Base-by-base conservation (phyloP, 2,329 filamentous ascomycete genomes). In the Capronia americana region DNA sequence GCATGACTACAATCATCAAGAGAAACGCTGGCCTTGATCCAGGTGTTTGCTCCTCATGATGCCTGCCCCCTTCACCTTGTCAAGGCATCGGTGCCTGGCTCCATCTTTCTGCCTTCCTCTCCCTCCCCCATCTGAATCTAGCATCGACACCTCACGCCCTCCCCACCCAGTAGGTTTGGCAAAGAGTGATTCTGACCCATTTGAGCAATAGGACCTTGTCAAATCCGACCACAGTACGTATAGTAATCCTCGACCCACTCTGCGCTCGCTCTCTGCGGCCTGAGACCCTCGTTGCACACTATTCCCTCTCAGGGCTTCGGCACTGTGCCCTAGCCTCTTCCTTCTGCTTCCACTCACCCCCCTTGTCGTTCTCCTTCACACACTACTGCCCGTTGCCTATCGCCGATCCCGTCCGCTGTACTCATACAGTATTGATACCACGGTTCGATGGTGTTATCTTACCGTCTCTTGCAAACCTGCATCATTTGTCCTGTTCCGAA, bases 221-320 rank as follows among this genome's bases (percentile, higher is more conserved):
- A 66, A 63, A 63, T 64, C 68, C 68, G 67, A 70, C 20, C 59
- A 67, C 44, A 51, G 70, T 71, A 68, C 67, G 68, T 70, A 69
- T 68, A 65, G 64, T 70, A 67, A 68, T 68, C 64, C 61, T 61
- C 57, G 67, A 65, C 67, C 67, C 69, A 71, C 67, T 51, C 44
- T 54, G 34, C 48, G 55, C 44, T 30, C 38, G 55, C 26, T 23
- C 10, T 57, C 62, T 44, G 44, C 46, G 53, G 64, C 54, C 61
- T 56, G 57, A 56, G 32, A 55, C 56, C 60, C 58, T n/a, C 41
- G 51, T 32, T 26, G 28, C 57, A 32, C 41, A 24, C 64, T 57
- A 55, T 57, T 54, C 56, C 60, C 28, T 50, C 46, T 55, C 53
- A 46, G 57, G 34, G 20, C 50, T 59, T 53, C 54, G 56, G 60